Conservation (phyloP, 1,284 basidiomycete genomes). For the Puccinia hordei region DNA sequence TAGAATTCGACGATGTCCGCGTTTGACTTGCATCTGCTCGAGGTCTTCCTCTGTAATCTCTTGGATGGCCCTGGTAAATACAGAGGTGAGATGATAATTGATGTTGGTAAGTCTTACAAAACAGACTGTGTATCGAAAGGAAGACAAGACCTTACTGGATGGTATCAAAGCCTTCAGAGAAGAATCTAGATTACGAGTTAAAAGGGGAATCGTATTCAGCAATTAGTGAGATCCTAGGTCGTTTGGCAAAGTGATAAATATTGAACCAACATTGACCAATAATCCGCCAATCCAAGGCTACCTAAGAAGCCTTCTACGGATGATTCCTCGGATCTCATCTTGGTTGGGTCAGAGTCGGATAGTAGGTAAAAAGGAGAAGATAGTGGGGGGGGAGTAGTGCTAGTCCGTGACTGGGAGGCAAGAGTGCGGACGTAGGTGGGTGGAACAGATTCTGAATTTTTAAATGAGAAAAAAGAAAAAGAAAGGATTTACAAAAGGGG, state of each 20-base stretch:
- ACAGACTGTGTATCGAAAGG: constrained; percentile 1
- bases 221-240: background rate
- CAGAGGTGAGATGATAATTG: constrained; percentile 1
- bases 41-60: constrained; percentile 50
- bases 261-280: constrained; percentile 27
- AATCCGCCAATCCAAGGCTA: constrained; percentile 37
- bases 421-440: background rate
- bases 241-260: background rate
- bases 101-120: too few relatives aligned
- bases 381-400: background rate
- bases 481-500: constrained; percentile 4
- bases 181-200: constrained; percentile 27
- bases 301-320: constrained; percentile 26
- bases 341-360: background rate
- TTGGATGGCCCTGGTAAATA: constrained; percentile 28
- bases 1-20: constrained; percentile 42
- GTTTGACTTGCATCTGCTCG: constrained; percentile 44
- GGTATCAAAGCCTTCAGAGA: constrained; percentile 38
- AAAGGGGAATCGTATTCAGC: constrained; percentile 3
- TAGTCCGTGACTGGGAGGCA: background rate
- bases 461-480: background rate
- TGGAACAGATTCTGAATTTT: background rate
- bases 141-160: constrained; percentile 13
- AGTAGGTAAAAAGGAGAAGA: background rate
- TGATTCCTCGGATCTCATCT: background rate